Conservation (phyloP, 345 rosid genomes). For the rapeseed (Brassica napus) region DNA sequence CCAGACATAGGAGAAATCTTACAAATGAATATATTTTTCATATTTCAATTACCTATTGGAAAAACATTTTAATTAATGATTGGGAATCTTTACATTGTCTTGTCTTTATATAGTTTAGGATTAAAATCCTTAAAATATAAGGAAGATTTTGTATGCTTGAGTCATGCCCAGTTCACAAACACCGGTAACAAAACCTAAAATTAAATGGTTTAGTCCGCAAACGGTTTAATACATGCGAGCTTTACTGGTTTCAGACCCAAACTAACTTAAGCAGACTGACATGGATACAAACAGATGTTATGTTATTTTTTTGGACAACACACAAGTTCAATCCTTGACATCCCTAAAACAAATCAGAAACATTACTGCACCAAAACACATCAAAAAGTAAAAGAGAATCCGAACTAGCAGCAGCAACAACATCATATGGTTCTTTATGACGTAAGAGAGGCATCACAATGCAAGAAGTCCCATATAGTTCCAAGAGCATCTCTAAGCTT, state of each 20-base stretch:
- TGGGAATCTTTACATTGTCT: neutral
- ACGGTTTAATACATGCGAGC: neutral
- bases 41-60: neutral
- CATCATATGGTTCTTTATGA: neutral
- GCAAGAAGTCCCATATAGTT: conserved; percentile 23
- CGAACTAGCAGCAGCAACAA: neutral
- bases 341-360: neutral
- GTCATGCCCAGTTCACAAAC: neutral
- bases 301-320: neutral
- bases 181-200: neutral
- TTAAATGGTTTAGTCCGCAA: neutral
- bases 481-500: conserved; percentile 20
- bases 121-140: neutral
- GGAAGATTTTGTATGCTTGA: no score
- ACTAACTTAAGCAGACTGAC: neutral
- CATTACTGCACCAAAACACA: neutral
- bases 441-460: neutral
- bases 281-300: neutral
- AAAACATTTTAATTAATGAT: neutral
- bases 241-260: neutral
- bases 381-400: neutral
- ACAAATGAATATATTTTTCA: neutral
- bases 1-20: neutral
- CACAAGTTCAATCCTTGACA: neutral
- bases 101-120: neutral